phyloP scores from a whole-genome alignment of 179 eudicot species.

The Silene coronaria region DNA sequence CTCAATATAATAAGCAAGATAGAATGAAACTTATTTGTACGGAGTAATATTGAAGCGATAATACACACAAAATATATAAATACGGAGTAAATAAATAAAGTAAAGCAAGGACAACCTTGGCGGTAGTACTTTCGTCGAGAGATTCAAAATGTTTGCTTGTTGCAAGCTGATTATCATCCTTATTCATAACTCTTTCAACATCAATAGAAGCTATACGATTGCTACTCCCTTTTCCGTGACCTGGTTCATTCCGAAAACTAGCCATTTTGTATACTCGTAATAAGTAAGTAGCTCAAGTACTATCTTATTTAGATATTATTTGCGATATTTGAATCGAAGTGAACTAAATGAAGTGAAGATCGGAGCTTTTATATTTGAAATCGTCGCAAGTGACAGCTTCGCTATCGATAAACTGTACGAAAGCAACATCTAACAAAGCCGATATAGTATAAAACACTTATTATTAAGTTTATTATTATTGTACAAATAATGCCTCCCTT shows the following conservation, averaged over 20 bases:
- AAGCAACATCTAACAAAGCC: background rate
- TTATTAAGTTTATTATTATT: too few species aligned
- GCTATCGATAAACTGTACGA: background rate
- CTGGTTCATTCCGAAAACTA: conserved; percentile 16
- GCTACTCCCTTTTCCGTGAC: conserved; percentile 25
- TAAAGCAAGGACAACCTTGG: conserved; percentile 10
- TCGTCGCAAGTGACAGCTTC: conserved; percentile 12
- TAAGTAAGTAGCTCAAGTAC: background rate
- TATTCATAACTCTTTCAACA: background rate
- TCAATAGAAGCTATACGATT: conserved; percentile 25
- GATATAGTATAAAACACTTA: too few species aligned
- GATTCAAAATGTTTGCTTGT: conserved; percentile 20
- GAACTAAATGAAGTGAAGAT: too few species aligned
- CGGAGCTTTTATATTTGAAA: conserved; percentile 1
- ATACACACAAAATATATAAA: too few species aligned
- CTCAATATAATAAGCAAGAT: too few species aligned
- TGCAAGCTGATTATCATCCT: conserved; percentile 7
- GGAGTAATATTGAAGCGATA: too few species aligned
- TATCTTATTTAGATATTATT: background rate
- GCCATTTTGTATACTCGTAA: conserved; percentile 11
- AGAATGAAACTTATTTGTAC: too few species aligned
- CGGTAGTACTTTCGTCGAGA: background rate
- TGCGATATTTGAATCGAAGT: background rate
- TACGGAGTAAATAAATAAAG: too few species aligned
- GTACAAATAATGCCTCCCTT: background rate